Evolutionary conservation across 2,329 filamentous ascomycete genomes (phyloP), one percentile per base, ranked within the genome.

Genomic region (Pseudogymnoascus sp.): DNA sequence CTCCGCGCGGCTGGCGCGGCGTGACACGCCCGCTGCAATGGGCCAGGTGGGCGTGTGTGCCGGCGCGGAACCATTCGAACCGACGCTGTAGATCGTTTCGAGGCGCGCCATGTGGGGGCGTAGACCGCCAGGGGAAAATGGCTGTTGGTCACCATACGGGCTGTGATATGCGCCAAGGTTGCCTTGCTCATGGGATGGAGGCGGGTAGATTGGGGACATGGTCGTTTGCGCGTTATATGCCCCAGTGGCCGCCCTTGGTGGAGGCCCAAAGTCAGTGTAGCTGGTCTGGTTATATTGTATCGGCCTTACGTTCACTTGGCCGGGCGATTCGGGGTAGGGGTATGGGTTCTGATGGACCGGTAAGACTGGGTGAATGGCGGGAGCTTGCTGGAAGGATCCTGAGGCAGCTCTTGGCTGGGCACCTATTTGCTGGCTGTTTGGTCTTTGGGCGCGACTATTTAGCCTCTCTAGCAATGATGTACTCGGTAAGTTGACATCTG

Each of bases 1-100:
- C 69, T 84, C 81, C 1, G 84, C 84, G 41, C 84, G 79, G 67
- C 83, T 85, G 38, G 77, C 74, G 36, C 76, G 66, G 69, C 71
- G 48, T 31, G 66, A 41, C 42, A 63, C 63, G 61, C 44, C 65
- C 59, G 51, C 15, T 66, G 68, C 35, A 3, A 55, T 55, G n/a
- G 48, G 48, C 48, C 48, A 55, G 64, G 65, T 6, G 48, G 63
- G 35, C n/a, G 66, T 61, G 41, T 62, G 66, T 15, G 63, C 66
- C 33, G 71, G 67, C 6, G 66, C 66, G 21, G 69, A 69, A 7
- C 61, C 66, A 31, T 61, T 63, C 2, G 70, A 68, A 1, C 70
- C 69, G 13, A 72, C 69, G 64, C 77, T 81, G 51, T 82, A 82
- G 31, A 84, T 82, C 2, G 79, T 82, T 66, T 86, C 82, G 1